Evolutionary conservation across 1,284 basidiomycete species (phyloP), one percentile per base, ranked within the genome.

Genomic region (Heterobasidion annosum): DNA sequence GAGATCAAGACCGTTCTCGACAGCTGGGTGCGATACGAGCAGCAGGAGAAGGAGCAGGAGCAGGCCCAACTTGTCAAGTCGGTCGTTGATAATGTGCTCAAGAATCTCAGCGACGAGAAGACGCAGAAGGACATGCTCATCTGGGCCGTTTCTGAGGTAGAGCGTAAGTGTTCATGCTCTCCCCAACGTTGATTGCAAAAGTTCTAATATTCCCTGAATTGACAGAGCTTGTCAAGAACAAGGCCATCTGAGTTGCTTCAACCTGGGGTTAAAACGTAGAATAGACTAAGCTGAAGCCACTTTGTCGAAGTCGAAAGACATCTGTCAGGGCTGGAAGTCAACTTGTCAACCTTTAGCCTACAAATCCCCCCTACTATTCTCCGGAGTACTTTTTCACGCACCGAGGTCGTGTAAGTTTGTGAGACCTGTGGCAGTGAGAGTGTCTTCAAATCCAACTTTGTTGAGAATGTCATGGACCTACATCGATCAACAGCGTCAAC

Each of bases 1-100:
- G 97, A 99, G 76, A 78, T 98, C 70, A 99, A 98, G 78, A 64
- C 85, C 42, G 95, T 99, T 42, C 83, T 99, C 57, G 97, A 99
- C 80, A 91, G 89, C 69, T 98, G 96, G 95, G 95, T 96, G 58
- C 90, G 96, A 67, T 95, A 85, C 74, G 96, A 99, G 79, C 94
- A 97, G 68, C 92, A 95, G 72, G 80, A 87, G 69, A 93, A 97
- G 76, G 95, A 99, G 80, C 88, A 81, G 66, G 93, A 99, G 78
- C 97, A 99, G 82, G 78, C 82, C 37, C 88, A 92, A 54, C 85
- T 99, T 54, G 88, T 93, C 60, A 87, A 89, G 78, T 75, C 79
- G 55, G 88, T 99, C 67, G 89, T 96, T 64, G 81, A 83, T 62
- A 93, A 90, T 70, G 93, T 98, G 53, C 76, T 92, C 63, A 83